These are phyloP conservation scores for Microdochium bolleyi DNA, from an alignment of 2,329 filamentous ascomycete species.

Conservation along the genomic window DNA sequence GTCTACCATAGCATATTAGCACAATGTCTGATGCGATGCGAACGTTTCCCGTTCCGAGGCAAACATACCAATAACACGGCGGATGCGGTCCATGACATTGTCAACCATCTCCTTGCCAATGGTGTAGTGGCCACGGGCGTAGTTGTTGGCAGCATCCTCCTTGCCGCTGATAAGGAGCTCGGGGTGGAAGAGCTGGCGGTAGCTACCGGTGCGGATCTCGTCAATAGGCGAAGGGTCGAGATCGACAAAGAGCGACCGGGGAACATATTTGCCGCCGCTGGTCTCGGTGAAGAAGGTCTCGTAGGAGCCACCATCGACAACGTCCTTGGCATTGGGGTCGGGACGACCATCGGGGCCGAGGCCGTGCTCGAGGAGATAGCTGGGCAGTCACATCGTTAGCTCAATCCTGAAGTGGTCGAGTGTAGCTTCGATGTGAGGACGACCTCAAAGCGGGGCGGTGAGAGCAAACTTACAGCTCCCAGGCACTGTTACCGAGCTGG, in stretches of 20 bases:
- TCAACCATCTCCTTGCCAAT: constrained; percentile 72
- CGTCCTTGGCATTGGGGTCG: constrained; percentile 51
- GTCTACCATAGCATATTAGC: constrained; percentile 34
- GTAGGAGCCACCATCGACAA: constrained; percentile 55
- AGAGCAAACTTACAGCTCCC: constrained; percentile 58
- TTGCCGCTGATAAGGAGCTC: constrained; percentile 67
- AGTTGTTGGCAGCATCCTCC: constrained; percentile 73
- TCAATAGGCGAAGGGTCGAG: constrained; percentile 67
- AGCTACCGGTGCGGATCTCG: constrained; percentile 61
- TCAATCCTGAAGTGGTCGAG: background rate
- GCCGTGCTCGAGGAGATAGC: constrained; percentile 67
- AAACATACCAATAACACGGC: constrained; percentile 56
- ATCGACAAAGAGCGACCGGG: constrained; percentile 65
- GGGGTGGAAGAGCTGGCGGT: constrained; percentile 65
- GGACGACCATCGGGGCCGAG: constrained; percentile 57
- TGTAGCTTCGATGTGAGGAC: background rate
- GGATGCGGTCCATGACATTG: constrained; percentile 60
- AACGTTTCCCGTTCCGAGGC: background rate
- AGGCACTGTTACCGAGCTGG: constrained; percentile 68
- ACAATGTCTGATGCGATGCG: background rate
- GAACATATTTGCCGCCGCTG: constrained; percentile 63
- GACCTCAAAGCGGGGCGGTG: constrained; percentile 9
- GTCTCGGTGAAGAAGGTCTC: constrained; percentile 72
- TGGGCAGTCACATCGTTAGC: constrained; percentile 19
- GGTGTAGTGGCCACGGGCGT: constrained; percentile 69